Evolutionary conservation across 352 stramenopile genomes (phyloP).

Genomic region (Peronosclerospora sorghi): DNA sequence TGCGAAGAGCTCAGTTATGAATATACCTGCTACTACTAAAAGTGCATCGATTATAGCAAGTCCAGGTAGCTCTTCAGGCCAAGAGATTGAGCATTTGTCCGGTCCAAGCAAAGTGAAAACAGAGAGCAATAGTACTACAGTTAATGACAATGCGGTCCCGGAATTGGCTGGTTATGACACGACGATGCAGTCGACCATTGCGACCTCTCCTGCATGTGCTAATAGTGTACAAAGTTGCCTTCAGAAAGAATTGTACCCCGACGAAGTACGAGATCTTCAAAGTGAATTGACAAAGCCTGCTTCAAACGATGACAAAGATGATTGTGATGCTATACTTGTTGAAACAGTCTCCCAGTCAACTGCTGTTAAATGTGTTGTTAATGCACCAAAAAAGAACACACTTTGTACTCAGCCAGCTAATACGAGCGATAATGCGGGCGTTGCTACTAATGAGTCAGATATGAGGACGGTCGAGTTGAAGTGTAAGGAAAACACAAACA

Average conservation of each 20-base stretch:
- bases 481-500: conserved; percentile 7
- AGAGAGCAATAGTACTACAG: too few relatives aligned
- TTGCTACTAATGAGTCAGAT: conserved; percentile 18
- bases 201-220: conserved; percentile 4
- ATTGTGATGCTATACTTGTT: not conserved
- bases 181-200: conserved; percentile 6
- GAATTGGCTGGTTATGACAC: not conserved
- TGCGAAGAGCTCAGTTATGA: not conserved
- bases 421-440: conserved; percentile 1
- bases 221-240: not conserved
- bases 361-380: not conserved
- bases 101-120: too few relatives aligned
- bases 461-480: conserved; percentile 27
- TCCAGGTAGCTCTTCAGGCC: too few relatives aligned
- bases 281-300: not conserved
- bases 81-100: too few relatives aligned
- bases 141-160: not conserved
- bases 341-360: not conserved
- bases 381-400: not conserved
- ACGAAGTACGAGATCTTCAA: not conserved
- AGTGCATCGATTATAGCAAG: not conserved
- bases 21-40: conserved; percentile 1
- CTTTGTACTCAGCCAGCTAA: too few relatives aligned
- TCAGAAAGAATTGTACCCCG: not conserved
- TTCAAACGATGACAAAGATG: not conserved